Evolutionary conservation across 192 early-diverging fungal species (phyloP).

Genomic region (Entomortierella lignicola): DNA sequence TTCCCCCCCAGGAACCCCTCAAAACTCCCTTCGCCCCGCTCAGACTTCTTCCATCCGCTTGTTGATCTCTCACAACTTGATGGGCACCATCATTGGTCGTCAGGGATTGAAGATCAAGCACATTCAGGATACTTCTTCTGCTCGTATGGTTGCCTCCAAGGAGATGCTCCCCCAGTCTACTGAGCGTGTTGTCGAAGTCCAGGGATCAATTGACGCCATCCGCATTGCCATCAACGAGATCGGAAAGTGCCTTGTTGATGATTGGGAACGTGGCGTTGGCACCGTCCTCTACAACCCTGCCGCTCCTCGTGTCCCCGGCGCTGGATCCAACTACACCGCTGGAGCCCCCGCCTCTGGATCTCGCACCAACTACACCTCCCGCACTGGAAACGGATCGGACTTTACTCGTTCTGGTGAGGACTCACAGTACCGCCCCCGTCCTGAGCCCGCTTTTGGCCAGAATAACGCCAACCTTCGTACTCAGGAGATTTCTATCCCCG

Average conservation of each 20-base stretch:
- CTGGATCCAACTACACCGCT: conserved; percentile 33
- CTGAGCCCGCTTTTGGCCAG: conserved; percentile 49
- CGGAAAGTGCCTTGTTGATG: conserved; percentile 86
- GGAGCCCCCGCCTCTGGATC: conserved; percentile 22
- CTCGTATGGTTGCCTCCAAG: conserved; percentile 88
- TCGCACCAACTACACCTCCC: conserved; percentile 56
- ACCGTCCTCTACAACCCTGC: conserved; percentile 88
- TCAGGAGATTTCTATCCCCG: conserved; percentile 92
- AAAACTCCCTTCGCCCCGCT: conserved; percentile 53
- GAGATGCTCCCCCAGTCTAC: conserved; percentile 94
- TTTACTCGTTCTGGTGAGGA: conserved; percentile 59
- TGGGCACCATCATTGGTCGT: conserved; percentile 96
- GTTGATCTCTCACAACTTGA: conserved; percentile 90
- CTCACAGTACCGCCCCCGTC: conserved; percentile 39
- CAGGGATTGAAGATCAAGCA: conserved; percentile 95
- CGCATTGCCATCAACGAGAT: conserved; percentile 87
- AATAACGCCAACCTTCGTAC: conserved; percentile 72
- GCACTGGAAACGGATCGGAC: conserved; percentile 71
- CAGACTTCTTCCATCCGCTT: conserved; percentile 79
- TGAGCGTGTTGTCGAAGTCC: conserved; percentile 91
- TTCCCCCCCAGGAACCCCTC: conserved; percentile 65
- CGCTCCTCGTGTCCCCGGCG: conserved; percentile 56
- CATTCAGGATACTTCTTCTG: conserved; percentile 90
- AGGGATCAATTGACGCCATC: conserved; percentile 88
- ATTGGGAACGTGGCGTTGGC: conserved; percentile 85